Percentiles rank a stretch among this genome's conserved stretches.
These are phyloP conservation scores for Gaultheria prostrata DNA, from an alignment of 148 eudicot genomes.

Conservation along the genomic window DNA sequence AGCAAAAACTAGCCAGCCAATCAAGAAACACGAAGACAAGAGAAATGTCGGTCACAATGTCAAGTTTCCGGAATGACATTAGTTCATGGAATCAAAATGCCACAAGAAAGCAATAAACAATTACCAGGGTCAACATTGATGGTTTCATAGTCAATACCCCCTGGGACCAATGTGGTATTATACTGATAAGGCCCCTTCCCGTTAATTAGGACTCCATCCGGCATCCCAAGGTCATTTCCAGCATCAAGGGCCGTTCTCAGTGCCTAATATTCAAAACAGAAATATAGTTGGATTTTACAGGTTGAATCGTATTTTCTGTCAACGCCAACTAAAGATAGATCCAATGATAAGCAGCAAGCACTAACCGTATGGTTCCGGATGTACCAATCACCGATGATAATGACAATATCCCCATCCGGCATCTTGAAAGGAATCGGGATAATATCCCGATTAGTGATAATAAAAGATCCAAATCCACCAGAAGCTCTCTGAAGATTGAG, in stretches of 20 bases:
- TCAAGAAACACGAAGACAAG: background rate
- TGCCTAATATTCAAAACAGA: constrained; percentile 37
- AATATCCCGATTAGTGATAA: constrained; percentile 50
- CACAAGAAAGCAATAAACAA: background rate
- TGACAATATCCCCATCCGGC: constrained; percentile 76
- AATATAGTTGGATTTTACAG: background rate
- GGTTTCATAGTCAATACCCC: constrained; percentile 60
- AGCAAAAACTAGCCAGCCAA: background rate
- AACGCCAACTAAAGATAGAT: background rate
- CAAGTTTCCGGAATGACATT: background rate
- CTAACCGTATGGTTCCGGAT: constrained; percentile 73
- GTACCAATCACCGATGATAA: constrained; percentile 96
- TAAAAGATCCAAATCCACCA: constrained; percentile 80
- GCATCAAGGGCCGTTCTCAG: constrained; percentile 57
- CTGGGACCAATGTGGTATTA: constrained; percentile 69
- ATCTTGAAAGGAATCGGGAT: constrained; percentile 65
- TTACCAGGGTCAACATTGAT: constrained; percentile 87
- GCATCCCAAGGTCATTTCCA: constrained; percentile 80
- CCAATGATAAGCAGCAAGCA: constrained; percentile 26
- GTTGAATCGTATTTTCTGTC: background rate
- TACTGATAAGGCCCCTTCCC: constrained; percentile 94
- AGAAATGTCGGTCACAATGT: background rate
- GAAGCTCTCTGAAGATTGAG: constrained; percentile 83
- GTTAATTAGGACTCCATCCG: constrained; percentile 95
- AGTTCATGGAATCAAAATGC: background rate